A percentile compares a stretch with the other conserved stretches of the same genome.
phyloP scores from a whole-genome alignment of 805 yeast genomes.

The Barnettozyma botsteinii region DNA sequence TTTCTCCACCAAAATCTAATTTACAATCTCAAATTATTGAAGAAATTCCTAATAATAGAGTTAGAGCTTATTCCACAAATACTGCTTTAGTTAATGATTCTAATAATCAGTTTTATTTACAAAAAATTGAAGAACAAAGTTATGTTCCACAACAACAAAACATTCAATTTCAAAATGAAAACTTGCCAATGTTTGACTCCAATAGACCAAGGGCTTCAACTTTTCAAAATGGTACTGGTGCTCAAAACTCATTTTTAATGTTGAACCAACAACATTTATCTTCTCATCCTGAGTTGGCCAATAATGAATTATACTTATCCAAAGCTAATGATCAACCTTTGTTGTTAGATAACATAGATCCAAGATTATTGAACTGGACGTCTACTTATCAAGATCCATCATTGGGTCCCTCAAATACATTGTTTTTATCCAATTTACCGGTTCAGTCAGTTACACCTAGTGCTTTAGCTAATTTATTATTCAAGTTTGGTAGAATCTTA shows the following conservation, averaged over 20 bases:
- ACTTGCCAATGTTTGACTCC: conserved; percentile 1
- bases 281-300: neutral
- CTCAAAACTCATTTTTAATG: conserved; percentile 24
- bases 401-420: conserved; percentile 69
- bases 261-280: conserved; percentile 10
- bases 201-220: conserved; percentile 40
- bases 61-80: conserved; percentile 25
- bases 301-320: conserved; percentile 6
- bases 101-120: conserved; percentile 12
- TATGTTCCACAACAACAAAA: conserved; percentile 6
- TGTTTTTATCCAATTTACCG: conserved; percentile 80
- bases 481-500: conserved; percentile 55
- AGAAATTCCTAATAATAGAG: conserved; percentile 17
- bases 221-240: conserved; percentile 27
- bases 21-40: conserved; percentile 14
- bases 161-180: conserved; percentile 13
- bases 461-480: conserved; percentile 54
- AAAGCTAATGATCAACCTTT: conserved; percentile 24
- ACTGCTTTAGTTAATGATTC: conserved; percentile 20
- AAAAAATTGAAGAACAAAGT: conserved; percentile 11
- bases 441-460: conserved; percentile 42
- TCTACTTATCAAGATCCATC: conserved; percentile 66
- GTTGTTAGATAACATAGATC: conserved; percentile 54
- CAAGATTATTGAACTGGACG: conserved; percentile 53
- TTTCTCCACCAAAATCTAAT: conserved; percentile 16